Evolutionary conservation across 2,329 filamentous ascomycete genomes (phyloP), one percentile per base, ranked within the genome.

Genomic region (Phialophora chinensis): DNA sequence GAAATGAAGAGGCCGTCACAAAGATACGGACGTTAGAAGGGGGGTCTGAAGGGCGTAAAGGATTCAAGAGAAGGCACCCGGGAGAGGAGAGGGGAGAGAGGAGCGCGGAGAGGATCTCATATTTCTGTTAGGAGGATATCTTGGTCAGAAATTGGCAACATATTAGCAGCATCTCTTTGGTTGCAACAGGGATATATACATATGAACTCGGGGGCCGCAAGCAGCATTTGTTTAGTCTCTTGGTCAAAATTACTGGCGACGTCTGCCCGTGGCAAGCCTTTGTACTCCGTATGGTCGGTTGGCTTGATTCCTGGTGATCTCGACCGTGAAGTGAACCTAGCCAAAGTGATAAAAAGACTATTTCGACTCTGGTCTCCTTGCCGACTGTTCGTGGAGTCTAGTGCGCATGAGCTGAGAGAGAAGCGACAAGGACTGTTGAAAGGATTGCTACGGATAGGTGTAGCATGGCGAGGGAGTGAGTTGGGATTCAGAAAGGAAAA

Each of bases 91-190:
- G 29, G 8, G 14, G 1, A 31, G 27, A 27, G 27, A 27, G 27
- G 23, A 17, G 10, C 11, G 29, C 5, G 12, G 25, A 55, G 20
- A 53, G 14, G 33, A 61, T 29, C 23, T 44, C 49, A 50, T 25
- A 35, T 25, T 14, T 57, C 58, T 14, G 38, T 50, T 52, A 52
- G 23, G 50, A 59, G 31, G 31, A 59, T 53, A 59, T 27, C 6
- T 20, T 53, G 31, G 29, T 59, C 62, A 56, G 60, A 55, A 55
- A 49, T 29, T 62, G 52, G 60, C 52, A 42, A 35, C 50, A 62
- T 56, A 62, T 62, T 62, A 62, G 31, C 59, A 61, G 29, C 49
- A 54, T 61, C 59, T 53, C 49, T 25, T 53, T 53, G 38, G 59
- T 61, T 61, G 59, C 44, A 14, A 20, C 11, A 7, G n/a, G 42